These are phyloP conservation scores for Melastoma candidum DNA, from an alignment of 441 rosid genomes.

Conservation along the genomic window DNA sequence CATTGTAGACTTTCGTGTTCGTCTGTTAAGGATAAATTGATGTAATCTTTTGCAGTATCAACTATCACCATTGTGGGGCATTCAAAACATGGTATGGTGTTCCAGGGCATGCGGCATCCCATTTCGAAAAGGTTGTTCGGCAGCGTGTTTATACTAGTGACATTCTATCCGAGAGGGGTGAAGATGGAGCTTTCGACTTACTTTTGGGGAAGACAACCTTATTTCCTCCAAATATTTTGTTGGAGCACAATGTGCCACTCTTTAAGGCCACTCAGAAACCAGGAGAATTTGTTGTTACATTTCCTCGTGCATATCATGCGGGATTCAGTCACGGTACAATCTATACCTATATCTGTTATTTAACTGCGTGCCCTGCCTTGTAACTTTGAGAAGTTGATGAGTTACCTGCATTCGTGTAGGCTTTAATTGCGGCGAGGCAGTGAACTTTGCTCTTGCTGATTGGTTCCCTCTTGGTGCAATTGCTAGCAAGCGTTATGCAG, in stretches of 20 bases:
- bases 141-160: slow-evolving; percentile 73
- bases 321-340: slow-evolving; percentile 93
- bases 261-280: slow-evolving; percentile 98
- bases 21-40: slow-evolving; percentile 5
- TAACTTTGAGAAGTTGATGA: background rate
- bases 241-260: slow-evolving; percentile 81
- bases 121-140: slow-evolving; percentile 85
- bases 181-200: slow-evolving; percentile 97
- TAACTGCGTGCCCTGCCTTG: slow-evolving; percentile 1
- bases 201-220: slow-evolving; percentile 96
- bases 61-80: slow-evolving; percentile 99
- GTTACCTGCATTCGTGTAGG: slow-evolving; percentile 29
- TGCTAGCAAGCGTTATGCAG: slow-evolving; percentile 88
- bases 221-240: slow-evolving; percentile 84
- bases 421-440: slow-evolving; percentile 99
- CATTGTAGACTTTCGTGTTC: slow-evolving; percentile 1
- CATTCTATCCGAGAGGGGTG: slow-evolving; percentile 68
- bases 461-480: slow-evolving; percentile 96
- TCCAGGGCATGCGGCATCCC: slow-evolving; percentile 90
- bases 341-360: too few relatives aligned
- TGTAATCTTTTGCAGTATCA: slow-evolving; percentile 50
- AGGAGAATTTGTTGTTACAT: slow-evolving; percentile 86
- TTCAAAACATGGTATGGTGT: slow-evolving; percentile 99
- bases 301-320: slow-evolving; percentile 98
- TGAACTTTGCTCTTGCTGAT: slow-evolving; percentile 93